phyloP scores from a whole-genome alignment of 192 early-diverging fungal genomes.

The Backusella tuberculispora region DNA sequence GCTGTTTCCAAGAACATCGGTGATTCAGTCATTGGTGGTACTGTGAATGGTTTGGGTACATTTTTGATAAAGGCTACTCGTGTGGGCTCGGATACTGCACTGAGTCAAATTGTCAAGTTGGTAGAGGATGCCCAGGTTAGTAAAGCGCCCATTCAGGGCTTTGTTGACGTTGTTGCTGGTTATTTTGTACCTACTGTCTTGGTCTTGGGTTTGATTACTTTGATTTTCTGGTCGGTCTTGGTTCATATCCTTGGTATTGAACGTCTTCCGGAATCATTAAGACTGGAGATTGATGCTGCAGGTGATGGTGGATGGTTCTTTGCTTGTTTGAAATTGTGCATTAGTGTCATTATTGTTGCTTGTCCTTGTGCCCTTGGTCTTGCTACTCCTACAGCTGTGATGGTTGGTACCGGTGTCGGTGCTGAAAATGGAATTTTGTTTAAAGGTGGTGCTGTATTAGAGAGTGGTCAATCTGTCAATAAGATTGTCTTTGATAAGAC shows the following conservation, averaged over 20 bases:
- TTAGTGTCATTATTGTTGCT: constrained; percentile 95
- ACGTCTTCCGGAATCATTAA: constrained; percentile 29
- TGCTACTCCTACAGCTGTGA: constrained; percentile 95
- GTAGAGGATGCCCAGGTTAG: constrained; percentile 93
- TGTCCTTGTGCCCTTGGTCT: constrained; percentile 97
- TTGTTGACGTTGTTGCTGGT: constrained; percentile 86
- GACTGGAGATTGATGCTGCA: constrained; percentile 48
- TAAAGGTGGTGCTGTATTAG: constrained; percentile 90
- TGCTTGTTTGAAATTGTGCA: constrained; percentile 85
- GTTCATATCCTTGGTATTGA: constrained; percentile 40
- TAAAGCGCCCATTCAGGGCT: constrained; percentile 94
- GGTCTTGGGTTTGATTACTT: constrained; percentile 68
- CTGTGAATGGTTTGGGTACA: constrained; percentile 89
- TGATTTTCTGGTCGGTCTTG: constrained; percentile 72
- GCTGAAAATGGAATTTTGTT: constrained; percentile 95
- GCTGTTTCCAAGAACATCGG: constrained; percentile 73
- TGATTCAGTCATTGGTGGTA: constrained; percentile 86
- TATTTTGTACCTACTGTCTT: constrained; percentile 93
- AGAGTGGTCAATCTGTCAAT: constrained; percentile 78
- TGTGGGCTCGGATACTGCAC: constrained; percentile 88
- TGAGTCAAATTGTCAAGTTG: constrained; percentile 90
- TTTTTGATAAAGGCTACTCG: constrained; percentile 84
- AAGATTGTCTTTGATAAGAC: constrained; percentile 98
- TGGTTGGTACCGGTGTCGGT: constrained; percentile 98
- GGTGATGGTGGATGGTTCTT: constrained; percentile 71